Evolutionary conservation across 139 green algal species (phyloP).

Genomic region (Chlamydomonas schloesseri): DNA sequence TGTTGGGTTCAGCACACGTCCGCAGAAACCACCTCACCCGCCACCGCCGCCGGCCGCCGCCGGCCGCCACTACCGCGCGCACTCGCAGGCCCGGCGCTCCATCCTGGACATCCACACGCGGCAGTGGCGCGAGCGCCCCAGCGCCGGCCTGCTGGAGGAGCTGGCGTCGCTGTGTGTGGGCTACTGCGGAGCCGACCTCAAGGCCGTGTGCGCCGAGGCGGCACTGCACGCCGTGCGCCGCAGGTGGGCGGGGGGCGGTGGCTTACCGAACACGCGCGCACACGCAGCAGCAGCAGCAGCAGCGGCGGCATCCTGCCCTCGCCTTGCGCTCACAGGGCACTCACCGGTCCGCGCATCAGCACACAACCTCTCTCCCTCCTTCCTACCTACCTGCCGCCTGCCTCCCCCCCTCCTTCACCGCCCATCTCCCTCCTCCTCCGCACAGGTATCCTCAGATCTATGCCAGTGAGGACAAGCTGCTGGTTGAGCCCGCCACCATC

Average conservation of each 20-base stretch:
- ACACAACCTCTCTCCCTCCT: too few relatives aligned
- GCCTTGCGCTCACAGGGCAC: too few relatives aligned
- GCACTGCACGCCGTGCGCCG: constrained; percentile 88
- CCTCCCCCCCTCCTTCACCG: too few relatives aligned
- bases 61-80: too few relatives aligned
- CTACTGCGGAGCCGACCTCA: constrained; percentile 96
- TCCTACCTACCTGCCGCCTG: too few relatives aligned
- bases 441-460: constrained; percentile 93
- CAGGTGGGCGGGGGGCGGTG: constrained; percentile 45
- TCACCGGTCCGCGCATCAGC: too few relatives aligned
- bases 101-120: constrained; percentile 95
- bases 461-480: constrained; percentile 79
- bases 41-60: too few relatives aligned
- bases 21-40: too few relatives aligned
- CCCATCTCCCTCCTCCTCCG: neutral
- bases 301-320: too few relatives aligned
- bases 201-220: constrained; percentile 95
- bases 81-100: constrained; percentile 74
- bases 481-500: constrained; percentile 79
- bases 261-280: too few relatives aligned
- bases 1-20: too few relatives aligned
- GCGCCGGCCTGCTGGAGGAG: constrained; percentile 68
- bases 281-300: too few relatives aligned
- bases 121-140: constrained; percentile 80
- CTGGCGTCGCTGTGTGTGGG: constrained; percentile 81